Base-by-base conservation (phyloP, 371 early-diverging fungal species). In the Nematocida sp. region DNA sequence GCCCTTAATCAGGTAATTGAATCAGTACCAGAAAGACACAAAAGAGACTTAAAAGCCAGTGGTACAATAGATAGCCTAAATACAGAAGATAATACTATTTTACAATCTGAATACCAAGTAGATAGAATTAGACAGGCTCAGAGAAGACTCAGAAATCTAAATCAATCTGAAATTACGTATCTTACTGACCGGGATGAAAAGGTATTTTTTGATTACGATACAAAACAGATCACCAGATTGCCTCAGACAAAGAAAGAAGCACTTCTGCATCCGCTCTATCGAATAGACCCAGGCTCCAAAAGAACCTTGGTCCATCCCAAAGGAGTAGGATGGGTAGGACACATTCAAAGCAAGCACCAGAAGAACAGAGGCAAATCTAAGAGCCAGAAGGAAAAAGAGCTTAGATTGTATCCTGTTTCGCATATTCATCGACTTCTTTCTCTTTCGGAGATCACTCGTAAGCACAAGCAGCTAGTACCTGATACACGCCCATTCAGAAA, bases 251-350 rank as follows among this genome's bases (percentile, higher is more conserved):
- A 40, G 31, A 41, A 40, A 25, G 74, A 70, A 49, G 74, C 46
- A 21, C 9, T 41, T 19, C 19, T 49, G 0, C 74, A 70, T 37
- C 74, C 74, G 1, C 45, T 70, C 7, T 70, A 58, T 29, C 34
- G 45, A 45, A 61, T 70, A 29, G 61, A 70, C 2, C 35, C 58
- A 27, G 32, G 40, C 9, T 11, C 13, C 21, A 31, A 15, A 35
- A 46, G 74, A 49, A 27, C 37, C 21, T 2, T 70, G 15, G 40
- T 70, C 5, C 60, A 70, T 27, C 74, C 74, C 4, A 60, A 35
- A 58, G 43, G 27, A 0, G n/a, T 57, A 7, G 74, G 74, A 27
- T 47, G 34, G 1, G 58, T 70, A 4, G 74, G 74, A 17, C 3
- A 15, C 27, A 43, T 70, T 21, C 27, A 52, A 21, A 54, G 21